Conservation (phyloP, 805 yeast genomes). For the Candida koratica region DNA sequence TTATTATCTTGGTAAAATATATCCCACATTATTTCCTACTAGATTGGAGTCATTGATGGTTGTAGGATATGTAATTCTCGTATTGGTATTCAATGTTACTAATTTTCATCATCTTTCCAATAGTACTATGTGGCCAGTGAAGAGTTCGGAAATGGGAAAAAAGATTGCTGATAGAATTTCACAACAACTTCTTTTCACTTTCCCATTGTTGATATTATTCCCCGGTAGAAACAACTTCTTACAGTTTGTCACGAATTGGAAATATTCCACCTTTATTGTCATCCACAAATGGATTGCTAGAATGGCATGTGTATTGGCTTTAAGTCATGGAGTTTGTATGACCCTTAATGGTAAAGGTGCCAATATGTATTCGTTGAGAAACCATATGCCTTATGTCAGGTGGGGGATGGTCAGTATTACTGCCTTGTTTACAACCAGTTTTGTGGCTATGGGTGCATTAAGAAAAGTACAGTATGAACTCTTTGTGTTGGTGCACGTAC, state of each 20-base stretch:
- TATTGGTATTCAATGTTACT: conserved; percentile 25
- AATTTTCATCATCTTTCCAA: conserved; percentile 23
- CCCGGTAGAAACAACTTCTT: conserved; percentile 74
- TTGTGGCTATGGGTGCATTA: conserved; percentile 44
- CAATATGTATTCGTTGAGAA: conserved; percentile 31
- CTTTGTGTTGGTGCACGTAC: conserved; percentile 21
- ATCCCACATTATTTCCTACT: conserved; percentile 43
- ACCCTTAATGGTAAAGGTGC: conserved; percentile 42
- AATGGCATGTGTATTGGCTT: conserved; percentile 42
- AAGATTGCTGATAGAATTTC: conserved; percentile 55
- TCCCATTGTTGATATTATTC: conserved; percentile 59
- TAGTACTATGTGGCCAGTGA: conserved; percentile 24
- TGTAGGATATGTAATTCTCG: conserved; percentile 33
- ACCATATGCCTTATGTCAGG: conserved; percentile 24
- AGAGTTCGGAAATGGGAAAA: conserved; percentile 31
- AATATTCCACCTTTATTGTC: conserved; percentile 55
- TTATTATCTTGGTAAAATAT: conserved; percentile 12
- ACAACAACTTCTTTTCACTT: conserved; percentile 44
- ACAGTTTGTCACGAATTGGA: conserved; percentile 57
- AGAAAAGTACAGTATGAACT: conserved; percentile 63
- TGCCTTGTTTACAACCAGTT: conserved; percentile 20
- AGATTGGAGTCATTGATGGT: conserved; percentile 48
- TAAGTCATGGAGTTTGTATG: conserved; percentile 58
- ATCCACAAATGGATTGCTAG: conserved; percentile 69
- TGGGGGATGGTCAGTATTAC: conserved; percentile 33